Conservation (phyloP, 2,329 filamentous ascomycete genomes). For the Verticillium dahliae region DNA sequence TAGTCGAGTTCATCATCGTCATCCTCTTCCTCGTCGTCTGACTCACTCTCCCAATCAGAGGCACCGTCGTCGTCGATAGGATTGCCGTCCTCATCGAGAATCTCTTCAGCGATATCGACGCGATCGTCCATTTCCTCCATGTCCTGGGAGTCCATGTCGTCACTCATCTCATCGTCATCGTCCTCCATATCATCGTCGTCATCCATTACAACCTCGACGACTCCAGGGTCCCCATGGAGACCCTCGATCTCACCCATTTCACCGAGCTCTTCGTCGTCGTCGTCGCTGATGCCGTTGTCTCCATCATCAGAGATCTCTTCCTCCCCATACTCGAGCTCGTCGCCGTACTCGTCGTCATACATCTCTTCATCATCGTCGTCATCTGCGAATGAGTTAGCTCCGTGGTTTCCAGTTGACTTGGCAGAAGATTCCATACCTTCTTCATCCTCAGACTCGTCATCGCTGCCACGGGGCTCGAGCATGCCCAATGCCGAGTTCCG, state of each 20-base stretch:
- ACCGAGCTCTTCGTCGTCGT: slow-evolving; percentile 77
- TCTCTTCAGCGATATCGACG: slow-evolving; percentile 39
- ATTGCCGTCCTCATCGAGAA: slow-evolving; percentile 58
- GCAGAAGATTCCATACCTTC: slow-evolving; percentile 38
- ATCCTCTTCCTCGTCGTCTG: slow-evolving; percentile 48
- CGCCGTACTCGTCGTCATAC: slow-evolving; percentile 86
- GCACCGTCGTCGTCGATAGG: slow-evolving; percentile 52
- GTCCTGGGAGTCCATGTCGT: slow-evolving; percentile 45
- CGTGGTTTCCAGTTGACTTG: slow-evolving; percentile 1
- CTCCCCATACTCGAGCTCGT: slow-evolving; percentile 86
- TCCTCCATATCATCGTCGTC: slow-evolving; percentile 59
- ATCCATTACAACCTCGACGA: slow-evolving; percentile 75
- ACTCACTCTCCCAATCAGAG: slow-evolving; percentile 56
- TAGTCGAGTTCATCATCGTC: slow-evolving; percentile 48
- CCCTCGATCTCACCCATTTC: slow-evolving; percentile 84
- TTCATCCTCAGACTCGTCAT: slow-evolving; percentile 68
- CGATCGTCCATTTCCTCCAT: slow-evolving; percentile 47
- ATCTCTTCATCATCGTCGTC: slow-evolving; percentile 77
- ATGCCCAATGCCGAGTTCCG: slow-evolving; percentile 93
- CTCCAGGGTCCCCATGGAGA: slow-evolving; percentile 53
- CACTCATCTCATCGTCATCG: slow-evolving; percentile 50
- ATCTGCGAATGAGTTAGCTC: slow-evolving; percentile 19
- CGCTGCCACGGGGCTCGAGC: slow-evolving; percentile 77
- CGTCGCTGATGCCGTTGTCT: slow-evolving; percentile 74
- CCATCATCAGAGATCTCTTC: slow-evolving; percentile 74